phyloP scores from a whole-genome alignment of 163 green algal genomes.

The Scenedesmus sp. region DNA sequence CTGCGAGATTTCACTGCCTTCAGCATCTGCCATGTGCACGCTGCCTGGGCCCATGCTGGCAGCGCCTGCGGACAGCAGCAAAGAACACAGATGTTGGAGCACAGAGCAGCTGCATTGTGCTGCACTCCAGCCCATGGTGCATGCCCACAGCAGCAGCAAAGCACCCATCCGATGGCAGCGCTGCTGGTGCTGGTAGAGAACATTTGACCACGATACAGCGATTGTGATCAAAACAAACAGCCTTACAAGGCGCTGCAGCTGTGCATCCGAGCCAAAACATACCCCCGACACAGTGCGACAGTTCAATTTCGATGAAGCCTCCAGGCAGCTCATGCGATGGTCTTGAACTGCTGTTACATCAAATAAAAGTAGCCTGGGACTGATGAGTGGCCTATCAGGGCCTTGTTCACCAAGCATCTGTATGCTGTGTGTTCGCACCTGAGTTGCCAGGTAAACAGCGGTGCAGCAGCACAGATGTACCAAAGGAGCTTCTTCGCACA shows the following conservation, averaged over 20 bases:
- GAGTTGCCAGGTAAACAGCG: background rate
- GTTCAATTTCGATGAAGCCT: background rate
- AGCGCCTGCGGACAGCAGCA: background rate
- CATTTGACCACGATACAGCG: background rate
- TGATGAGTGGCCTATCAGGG: background rate
- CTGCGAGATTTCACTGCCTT: slow-evolving; percentile 31
- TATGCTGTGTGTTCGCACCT: background rate
- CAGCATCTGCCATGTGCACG: slow-evolving; percentile 47
- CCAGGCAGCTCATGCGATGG: background rate
- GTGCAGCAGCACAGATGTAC: background rate
- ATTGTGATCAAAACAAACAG: background rate
- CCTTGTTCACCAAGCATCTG: background rate
- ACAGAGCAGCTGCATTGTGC: background rate
- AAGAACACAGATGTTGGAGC: background rate
- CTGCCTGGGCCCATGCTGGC: slow-evolving; percentile 29
- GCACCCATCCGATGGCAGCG: background rate
- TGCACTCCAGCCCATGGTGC: background rate
- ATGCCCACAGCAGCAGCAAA: background rate
- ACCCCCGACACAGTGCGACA: background rate
- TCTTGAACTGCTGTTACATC: background rate
- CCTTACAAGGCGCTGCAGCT: background rate
- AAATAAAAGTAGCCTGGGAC: background rate
- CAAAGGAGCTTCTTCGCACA: background rate
- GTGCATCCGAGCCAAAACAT: background rate
- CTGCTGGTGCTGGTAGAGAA: background rate